Base-by-base conservation (phyloP, 2,329 filamentous ascomycete species). In the Fusarium papillatum region DNA sequence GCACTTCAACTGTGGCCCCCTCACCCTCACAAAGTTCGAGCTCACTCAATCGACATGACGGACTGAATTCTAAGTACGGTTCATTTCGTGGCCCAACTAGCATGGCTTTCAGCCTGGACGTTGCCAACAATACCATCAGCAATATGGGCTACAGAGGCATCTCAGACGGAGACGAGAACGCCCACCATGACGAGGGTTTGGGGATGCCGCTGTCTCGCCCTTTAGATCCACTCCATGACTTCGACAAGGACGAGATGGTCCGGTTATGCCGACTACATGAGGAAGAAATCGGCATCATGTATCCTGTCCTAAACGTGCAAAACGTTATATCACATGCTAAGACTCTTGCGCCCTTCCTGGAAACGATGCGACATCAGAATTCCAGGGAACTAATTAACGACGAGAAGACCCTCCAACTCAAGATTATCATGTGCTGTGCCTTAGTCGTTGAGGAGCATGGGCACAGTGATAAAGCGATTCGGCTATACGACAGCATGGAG, bases 211-310 rank as follows among this genome's bases (percentile, higher is more conserved):
- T 75, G n/a, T 36, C 81, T 88, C 80, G 85, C 81, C 68, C 79
- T 38, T 72, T 55, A 88, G 96, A 98, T 81, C 95, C 95, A 0
- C 90, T 98, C 34, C 96, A 95, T 91, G 88, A 92, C 10, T 90
- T 97, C 61, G 90, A 90, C 66, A 93, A 93, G 79, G 92, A 95
- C 41, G 95, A 98, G 80, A 95, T 97, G 79, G 83, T 96, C 24
- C 91, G 95, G 2, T 85, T 98, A 17, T 95, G 95, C 76, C 89
- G 91, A 17, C 87, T 97, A 0, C 96, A 97, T 80, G 94, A 98
- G 76, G 95, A 98, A 79, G 96, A 98, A 82, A 93, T 97, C 79
- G 95, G 95, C 53, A 90, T 96, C 79, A 97, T 98, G 95, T 98
- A 98, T 82, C 96, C 96, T 0, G 90, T 98, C 6, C 83, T 98